A percentile compares a stretch with the other conserved stretches of the same genome.
These are phyloP conservation scores for Ascocoryne sarcoides DNA, from an alignment of 2,329 filamentous ascomycete genomes.

Conservation along the genomic window DNA sequence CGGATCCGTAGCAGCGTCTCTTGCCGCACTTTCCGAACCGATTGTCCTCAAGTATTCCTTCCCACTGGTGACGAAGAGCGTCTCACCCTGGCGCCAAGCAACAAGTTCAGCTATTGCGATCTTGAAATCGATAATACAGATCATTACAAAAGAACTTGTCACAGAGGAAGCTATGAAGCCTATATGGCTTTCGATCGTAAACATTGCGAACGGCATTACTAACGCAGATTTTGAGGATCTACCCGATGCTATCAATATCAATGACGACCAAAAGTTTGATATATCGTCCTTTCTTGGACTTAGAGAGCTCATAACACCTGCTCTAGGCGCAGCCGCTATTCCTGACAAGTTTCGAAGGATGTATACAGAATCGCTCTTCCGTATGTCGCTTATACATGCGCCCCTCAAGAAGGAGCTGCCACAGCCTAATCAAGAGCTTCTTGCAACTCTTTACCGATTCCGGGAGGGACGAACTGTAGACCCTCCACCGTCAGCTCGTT, in stretches of 20 bases:
- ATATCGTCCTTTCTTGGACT: conserved; percentile 64
- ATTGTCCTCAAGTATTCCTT: conserved; percentile 77
- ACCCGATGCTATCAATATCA: conserved; percentile 37
- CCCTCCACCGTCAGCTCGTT: conserved; percentile 53
- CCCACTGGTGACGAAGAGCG: conserved; percentile 58
- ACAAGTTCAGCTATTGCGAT: conserved; percentile 63
- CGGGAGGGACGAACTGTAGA: conserved; percentile 67
- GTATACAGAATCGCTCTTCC: conserved; percentile 71
- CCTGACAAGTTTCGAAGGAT: conserved; percentile 56
- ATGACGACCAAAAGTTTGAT: conserved; percentile 72
- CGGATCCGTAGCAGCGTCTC: conserved; percentile 53
- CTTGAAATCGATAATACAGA: conserved; percentile 55
- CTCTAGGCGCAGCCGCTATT: conserved; percentile 58
- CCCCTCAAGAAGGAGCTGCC: conserved; percentile 52
- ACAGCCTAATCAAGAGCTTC: conserved; percentile 39
- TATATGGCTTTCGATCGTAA: conserved; percentile 64
- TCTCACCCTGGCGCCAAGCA: conserved; percentile 71
- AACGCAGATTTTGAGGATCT: conserved; percentile 50
- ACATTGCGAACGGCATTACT: conserved; percentile 60
- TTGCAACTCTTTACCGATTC: conserved; percentile 53
- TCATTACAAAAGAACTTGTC: conserved; percentile 42
- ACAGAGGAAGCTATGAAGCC: conserved; percentile 38
- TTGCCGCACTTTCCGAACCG: conserved; percentile 60
- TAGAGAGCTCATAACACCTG: conserved; percentile 62
- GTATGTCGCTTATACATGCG: conserved; percentile 70